Evolutionary conservation across 306 rosid species (phyloP), one percentile per base, ranked within the genome.

Genomic region (Pyrus communis): DNA sequence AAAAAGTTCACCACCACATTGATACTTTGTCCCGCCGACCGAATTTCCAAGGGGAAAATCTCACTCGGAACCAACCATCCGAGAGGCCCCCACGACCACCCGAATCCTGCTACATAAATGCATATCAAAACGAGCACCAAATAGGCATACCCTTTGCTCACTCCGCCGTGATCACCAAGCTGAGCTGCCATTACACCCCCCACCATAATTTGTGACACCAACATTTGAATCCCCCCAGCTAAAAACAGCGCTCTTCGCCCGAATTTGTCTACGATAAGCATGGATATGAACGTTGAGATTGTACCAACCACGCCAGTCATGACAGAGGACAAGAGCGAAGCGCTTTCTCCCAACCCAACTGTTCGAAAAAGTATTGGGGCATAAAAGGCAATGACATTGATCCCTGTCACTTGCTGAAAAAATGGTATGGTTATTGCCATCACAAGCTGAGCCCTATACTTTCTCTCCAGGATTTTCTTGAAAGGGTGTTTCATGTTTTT

Each of bases 41-140:
- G 73, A n/a, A 90, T 83, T 71, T 90, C 91, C 71, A 88, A 14
- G 0, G 89, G 88, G 30, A 90, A 86, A 30, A 90, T 86, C 87
- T 90, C 91, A 77, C 96, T 83, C 7, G 91, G 92, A 30, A 90
- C 86, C 54, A 90, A 63, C 91, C 91, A 90, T 9, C 89, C 89
- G 6, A 86, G 76, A 7, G 96, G 93, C 15, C 96, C 93, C 93
- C 96, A 88, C 2, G 96, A 90, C 96, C 91, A 87, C 0, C 81
- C 88, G 69, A 86, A 90, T 4, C 93, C 93, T 15, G 88, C 89
- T 54, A 85, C 89, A 75, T 90, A 90, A 19, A 87, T 75, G 38
- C 85, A 80, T 8, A 88, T 88, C 77, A 85, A 59, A 21, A 85
- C 71, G 38, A 90, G 72, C 46, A 90, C 81, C 84, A 85, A 42